Evolutionary conservation across 495 filamentous ascomycete species (phyloP).

Genomic region (Tuber borchii): DNA sequence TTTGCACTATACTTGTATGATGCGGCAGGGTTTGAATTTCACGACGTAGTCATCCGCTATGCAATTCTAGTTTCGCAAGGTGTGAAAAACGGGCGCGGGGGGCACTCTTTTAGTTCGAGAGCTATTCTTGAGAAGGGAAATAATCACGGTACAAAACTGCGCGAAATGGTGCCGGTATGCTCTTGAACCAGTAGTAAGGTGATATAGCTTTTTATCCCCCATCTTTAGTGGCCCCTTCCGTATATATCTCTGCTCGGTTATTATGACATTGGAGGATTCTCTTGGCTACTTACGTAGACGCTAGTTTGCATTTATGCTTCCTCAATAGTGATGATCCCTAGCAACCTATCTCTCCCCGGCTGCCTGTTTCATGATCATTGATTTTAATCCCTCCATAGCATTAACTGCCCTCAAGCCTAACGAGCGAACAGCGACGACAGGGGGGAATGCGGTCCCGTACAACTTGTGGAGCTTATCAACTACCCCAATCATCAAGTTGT

Average conservation of each 20-base stretch:
- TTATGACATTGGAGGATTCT: not conserved
- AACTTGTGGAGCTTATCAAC: constrained; percentile 92
- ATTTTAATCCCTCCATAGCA: constrained; percentile 69
- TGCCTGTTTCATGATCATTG: constrained; percentile 82
- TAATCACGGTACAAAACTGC: not conserved
- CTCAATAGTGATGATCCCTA: not conserved
- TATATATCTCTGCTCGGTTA: not conserved
- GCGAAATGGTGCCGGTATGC: not conserved
- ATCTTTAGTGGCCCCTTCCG: not conserved
- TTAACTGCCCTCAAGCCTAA: constrained; percentile 72
- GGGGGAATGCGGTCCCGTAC: constrained; percentile 67
- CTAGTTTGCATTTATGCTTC: not conserved
- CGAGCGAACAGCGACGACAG: constrained; percentile 65
- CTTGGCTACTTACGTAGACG: not conserved
- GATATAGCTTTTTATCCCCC: not conserved
- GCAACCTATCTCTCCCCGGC: constrained; percentile 49
- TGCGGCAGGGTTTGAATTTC: not conserved
- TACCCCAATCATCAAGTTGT: constrained; percentile 79
- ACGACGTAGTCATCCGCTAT: not conserved
- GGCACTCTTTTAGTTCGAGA: no score
- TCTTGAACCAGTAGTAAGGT: not conserved
- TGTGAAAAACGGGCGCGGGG: not conserved
- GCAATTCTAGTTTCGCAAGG: not conserved
- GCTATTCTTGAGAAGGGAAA: no score
- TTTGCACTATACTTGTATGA: not conserved